Conservation (phyloP, 2,329 filamentous ascomycete species). For the Phialemoniopsis sp. region DNA sequence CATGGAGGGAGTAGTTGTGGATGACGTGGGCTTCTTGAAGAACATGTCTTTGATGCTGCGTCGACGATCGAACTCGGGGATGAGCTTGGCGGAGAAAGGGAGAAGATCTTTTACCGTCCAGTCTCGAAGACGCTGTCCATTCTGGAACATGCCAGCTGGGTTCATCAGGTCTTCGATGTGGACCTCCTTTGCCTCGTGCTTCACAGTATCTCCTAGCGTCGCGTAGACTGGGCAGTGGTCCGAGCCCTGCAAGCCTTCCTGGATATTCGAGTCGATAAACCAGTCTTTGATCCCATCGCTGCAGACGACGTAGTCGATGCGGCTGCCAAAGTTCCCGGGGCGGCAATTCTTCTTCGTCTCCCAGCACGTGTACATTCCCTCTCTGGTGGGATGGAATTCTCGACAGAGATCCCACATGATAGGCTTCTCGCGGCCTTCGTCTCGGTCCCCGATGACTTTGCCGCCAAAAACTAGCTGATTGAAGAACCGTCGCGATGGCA, state of each 20-base stretch:
- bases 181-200: constrained; percentile 36
- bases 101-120: constrained; percentile 66
- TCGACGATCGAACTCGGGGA: constrained; percentile 83
- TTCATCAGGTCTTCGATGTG: constrained; percentile 74
- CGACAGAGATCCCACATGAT: constrained; percentile 83
- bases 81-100: constrained; percentile 73
- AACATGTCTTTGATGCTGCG: constrained; percentile 95
- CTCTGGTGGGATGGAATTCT: constrained; percentile 71
- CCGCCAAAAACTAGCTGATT: constrained; percentile 81
- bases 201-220: constrained; percentile 61
- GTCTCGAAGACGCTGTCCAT: constrained; percentile 61
- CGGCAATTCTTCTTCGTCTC: constrained; percentile 91
- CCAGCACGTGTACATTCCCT: constrained; percentile 97
- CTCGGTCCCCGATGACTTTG: constrained; percentile 60
- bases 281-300: constrained; percentile 74
- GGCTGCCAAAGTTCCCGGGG: constrained; percentile 87
- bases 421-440: constrained; percentile 59
- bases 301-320: constrained; percentile 92
- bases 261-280: constrained; percentile 80
- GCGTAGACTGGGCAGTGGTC: constrained; percentile 96
- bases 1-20: constrained; percentile 9
- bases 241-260: constrained; percentile 89
- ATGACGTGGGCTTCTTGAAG: constrained; percentile 43
- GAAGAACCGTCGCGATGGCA: constrained; percentile 71
- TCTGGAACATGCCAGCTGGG: constrained; percentile 63